Percentiles rank a stretch among this genome's conserved stretches.
Evolutionary conservation across 169 alveolate species (phyloP).

Genomic region (Toxoplasma gondii): DNA sequence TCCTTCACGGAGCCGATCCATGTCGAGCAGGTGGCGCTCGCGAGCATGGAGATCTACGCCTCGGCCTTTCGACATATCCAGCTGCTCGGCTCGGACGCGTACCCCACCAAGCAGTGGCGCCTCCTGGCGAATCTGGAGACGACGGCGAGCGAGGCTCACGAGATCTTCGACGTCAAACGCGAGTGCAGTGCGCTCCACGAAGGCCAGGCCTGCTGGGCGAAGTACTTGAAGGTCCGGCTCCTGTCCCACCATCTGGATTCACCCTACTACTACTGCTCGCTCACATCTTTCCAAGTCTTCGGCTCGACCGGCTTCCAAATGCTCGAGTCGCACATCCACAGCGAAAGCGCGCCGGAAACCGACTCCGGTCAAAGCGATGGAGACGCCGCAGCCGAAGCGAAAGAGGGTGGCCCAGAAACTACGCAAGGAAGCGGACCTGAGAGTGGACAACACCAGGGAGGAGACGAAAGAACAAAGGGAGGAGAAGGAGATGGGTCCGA

Average conservation of each 20-base stretch:
- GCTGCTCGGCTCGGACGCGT: slow-evolving; percentile 74
- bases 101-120: slow-evolving; percentile 82
- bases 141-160: slow-evolving; percentile 75
- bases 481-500: background rate
- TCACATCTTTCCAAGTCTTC: slow-evolving; percentile 81
- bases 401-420: background rate
- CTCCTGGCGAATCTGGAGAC: slow-evolving; percentile 81
- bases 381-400: background rate
- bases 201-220: slow-evolving; percentile 60
- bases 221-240: slow-evolving; percentile 79
- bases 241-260: slow-evolving; percentile 81
- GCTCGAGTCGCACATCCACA: slow-evolving; percentile 59
- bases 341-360: background rate
- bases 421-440: background rate
- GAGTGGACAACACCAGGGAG: background rate
- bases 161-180: slow-evolving; percentile 78
- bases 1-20: slow-evolving; percentile 83
- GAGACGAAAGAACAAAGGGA: background rate
- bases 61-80: slow-evolving; percentile 76
- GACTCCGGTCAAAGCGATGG: background rate
- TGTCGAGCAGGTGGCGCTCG: slow-evolving; percentile 80
- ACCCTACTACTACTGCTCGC: slow-evolving; percentile 84
- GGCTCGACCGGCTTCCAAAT: slow-evolving; percentile 86
- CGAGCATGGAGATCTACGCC: slow-evolving; percentile 82
- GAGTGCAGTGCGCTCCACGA: slow-evolving; percentile 73